Evolutionary conservation across 176 grass and related monocot species (phyloP).

Genomic region (Carex scoparia): DNA sequence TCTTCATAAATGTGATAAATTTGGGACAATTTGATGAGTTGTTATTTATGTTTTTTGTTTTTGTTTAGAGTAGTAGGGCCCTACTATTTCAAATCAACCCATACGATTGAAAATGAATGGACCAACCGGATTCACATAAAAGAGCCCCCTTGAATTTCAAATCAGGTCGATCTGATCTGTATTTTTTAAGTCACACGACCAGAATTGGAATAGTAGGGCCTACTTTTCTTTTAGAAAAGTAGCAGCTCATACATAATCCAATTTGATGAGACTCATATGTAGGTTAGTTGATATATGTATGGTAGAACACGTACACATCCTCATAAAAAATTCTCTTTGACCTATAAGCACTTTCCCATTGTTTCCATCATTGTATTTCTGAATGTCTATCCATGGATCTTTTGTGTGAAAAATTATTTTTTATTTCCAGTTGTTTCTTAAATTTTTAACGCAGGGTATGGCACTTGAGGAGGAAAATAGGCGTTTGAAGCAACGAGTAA

Average conservation of each 20-base stretch:
- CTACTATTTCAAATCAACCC: too few species aligned
- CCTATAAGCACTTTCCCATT: background rate
- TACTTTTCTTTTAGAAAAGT: too few species aligned
- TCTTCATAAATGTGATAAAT: background rate
- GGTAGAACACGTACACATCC: background rate
- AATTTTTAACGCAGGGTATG: constrained; percentile 37
- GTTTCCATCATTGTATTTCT: background rate
- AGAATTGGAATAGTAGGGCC: too few species aligned
- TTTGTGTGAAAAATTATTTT: background rate
- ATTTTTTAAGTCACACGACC: too few species aligned
- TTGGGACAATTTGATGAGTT: background rate
- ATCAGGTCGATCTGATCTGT: too few species aligned
- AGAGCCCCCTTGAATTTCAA: too few species aligned
- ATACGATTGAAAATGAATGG: too few species aligned
- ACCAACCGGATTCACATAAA: too few species aligned
- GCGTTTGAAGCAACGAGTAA: constrained; percentile 71
- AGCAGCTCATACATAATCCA: background rate
- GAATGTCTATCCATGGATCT: background rate
- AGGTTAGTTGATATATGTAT: background rate
- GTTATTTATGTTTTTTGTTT: too few species aligned
- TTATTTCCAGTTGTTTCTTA: constrained; percentile 20
- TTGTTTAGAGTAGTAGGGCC: too few species aligned
- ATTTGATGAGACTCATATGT: background rate
- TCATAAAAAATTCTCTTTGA: background rate
- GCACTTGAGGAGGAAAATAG: constrained; percentile 71